Percentiles rank a stretch among this genome's conserved stretches.
Conservation (phyloP, 2,329 filamentous ascomycete species). For the Bretziella fagacearum region DNA sequence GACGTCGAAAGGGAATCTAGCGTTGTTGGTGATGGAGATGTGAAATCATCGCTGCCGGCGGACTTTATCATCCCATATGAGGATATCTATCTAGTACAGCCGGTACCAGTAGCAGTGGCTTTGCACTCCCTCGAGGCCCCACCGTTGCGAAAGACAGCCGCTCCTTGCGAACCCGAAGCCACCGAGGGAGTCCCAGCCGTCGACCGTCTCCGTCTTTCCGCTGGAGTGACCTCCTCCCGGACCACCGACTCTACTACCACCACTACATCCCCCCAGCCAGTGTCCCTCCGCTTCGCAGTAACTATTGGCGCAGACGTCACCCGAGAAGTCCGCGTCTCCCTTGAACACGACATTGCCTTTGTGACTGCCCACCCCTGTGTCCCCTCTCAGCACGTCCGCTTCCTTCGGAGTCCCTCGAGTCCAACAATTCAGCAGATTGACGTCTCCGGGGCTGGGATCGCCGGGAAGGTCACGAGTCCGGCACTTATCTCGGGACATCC, state of each 20-base stretch:
- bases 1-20: slow-evolving; percentile 42
- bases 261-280: slow-evolving; percentile 21
- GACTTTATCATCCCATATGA: slow-evolving; percentile 48
- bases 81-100: slow-evolving; percentile 32
- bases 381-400: slow-evolving; percentile 37
- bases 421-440: slow-evolving; percentile 42
- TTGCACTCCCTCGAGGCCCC: slow-evolving; percentile 35
- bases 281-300: slow-evolving; percentile 23
- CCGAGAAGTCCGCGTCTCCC: slow-evolving; percentile 22
- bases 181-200: not conserved
- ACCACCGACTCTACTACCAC: slow-evolving; percentile 19
- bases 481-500: slow-evolving; percentile 41
- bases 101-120: slow-evolving; percentile 31
- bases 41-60: slow-evolving; percentile 36
- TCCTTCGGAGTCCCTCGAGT: slow-evolving; percentile 42
- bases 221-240: slow-evolving; percentile 18
- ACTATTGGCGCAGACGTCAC: slow-evolving; percentile 19
- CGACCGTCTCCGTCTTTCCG: slow-evolving; percentile 8
- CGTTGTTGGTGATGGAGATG: slow-evolving; percentile 40
- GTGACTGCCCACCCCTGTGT: slow-evolving; percentile 50
- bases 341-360: slow-evolving; percentile 45
- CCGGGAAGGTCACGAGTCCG: slow-evolving; percentile 27
- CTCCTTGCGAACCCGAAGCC: not conserved
- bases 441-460: slow-evolving; percentile 28
- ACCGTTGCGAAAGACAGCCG: slow-evolving; percentile 14